Base-by-base conservation (phyloP, 139 green algal species). In the Asterochloris sp. region DNA sequence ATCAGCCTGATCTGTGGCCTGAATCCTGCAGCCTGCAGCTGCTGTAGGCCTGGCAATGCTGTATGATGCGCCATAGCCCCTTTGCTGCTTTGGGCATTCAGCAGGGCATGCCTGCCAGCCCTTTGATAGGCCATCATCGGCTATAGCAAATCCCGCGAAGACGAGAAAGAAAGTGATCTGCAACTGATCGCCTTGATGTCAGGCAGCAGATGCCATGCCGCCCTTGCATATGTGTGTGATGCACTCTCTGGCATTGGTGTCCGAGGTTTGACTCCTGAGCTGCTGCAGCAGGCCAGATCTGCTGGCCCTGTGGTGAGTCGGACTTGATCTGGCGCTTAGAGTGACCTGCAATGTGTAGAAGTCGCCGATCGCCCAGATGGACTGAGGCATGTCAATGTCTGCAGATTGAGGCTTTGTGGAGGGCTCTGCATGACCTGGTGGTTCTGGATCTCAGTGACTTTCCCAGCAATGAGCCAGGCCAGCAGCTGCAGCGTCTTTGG, bases 371-470 rank as follows among this genome's bases (percentile, higher is more conserved):
- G 66, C 66, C 21, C 1, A 12, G 21, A 4, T 71, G 66, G 19
- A 27, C 11, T 23, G 73, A 62, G 26, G 17, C 13, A 62, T 62
- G 73, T 23, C 47, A n/a, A 77, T 28, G 19, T 16, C 73, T 54
- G 10, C 21, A 76, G 69, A 21, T 19, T 17, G 69, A 76, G 21
- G 16, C 21, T 38, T 21, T 80, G 23, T 61, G 60, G 10, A 16
- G 76, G n/a, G 61, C 76, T 29, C 76, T 80, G 76, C 76, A 80
- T 38, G 76, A 80, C 23, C 12, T 80, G 23, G 76, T 80, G 23
- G 61, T 80, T 14, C 26, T 80, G 11, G 68, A 29, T 19, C 23
- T 69, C 0, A 62, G 47, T 60, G 76, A 62, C 60, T 80, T 68
- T 38, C 76, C 76, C 19, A 38, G 4, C 54, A 54, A 61, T 13